A percentile compares a stretch with the other conserved stretches of the same genome.
phyloP scores from a whole-genome alignment of 169 alveolate genomes.

The Cryptosporidium sp. region DNA sequence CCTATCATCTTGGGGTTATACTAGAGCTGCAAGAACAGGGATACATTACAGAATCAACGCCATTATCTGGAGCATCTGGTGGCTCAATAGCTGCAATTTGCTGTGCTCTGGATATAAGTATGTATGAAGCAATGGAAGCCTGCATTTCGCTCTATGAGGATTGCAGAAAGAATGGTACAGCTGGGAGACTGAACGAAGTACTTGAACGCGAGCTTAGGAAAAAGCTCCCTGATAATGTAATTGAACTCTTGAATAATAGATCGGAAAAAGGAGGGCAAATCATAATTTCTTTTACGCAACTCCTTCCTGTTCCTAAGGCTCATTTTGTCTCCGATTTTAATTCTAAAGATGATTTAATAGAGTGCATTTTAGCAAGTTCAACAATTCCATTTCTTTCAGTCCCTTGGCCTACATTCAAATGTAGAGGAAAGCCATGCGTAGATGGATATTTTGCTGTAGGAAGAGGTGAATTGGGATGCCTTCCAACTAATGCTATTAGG shows the following conservation, averaged over 20 bases:
- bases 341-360: conserved; percentile 66
- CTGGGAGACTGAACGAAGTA: conserved; percentile 56
- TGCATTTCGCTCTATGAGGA: conserved; percentile 67
- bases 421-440: conserved; percentile 69
- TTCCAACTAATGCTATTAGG: conserved; percentile 68
- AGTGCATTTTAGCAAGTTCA: conserved; percentile 69
- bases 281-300: conserved; percentile 58
- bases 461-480: conserved; percentile 70
- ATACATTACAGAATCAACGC: conserved; percentile 55
- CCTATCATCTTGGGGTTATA: conserved; percentile 73
- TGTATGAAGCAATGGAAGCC: conserved; percentile 75
- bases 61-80: conserved; percentile 75
- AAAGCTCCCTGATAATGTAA: conserved; percentile 67
- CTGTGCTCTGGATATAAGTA: conserved; percentile 64
- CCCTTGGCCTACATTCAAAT: conserved; percentile 70
- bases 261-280: conserved; percentile 70
- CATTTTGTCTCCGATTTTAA: conserved; percentile 66
- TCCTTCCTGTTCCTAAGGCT: conserved; percentile 71
- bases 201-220: conserved; percentile 63
- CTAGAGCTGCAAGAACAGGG: conserved; percentile 75
- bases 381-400: conserved; percentile 73
- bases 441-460: conserved; percentile 76
- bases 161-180: conserved; percentile 72
- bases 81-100: conserved; percentile 74
- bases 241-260: conserved; percentile 55